Evolutionary conservation across 1,284 basidiomycete species (phyloP).

Genomic region (Ganoderma sinense): DNA sequence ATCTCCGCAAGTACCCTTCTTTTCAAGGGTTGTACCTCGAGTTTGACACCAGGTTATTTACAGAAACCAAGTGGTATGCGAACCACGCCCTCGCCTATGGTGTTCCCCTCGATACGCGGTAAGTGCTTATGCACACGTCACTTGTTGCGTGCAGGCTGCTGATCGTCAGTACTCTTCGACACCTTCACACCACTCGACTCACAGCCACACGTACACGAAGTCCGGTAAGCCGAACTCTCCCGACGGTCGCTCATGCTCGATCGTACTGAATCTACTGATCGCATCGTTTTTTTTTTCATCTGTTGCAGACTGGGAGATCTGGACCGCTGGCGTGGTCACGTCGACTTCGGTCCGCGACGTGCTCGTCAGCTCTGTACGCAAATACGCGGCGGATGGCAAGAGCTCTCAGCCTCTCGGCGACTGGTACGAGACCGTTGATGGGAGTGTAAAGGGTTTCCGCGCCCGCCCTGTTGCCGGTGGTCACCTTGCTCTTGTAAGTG

Average conservation of each 20-base stretch:
- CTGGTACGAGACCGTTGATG: slow-evolving; percentile 64
- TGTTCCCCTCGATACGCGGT: slow-evolving; percentile 68
- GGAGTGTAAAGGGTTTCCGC: slow-evolving; percentile 49
- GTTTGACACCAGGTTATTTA: neutral
- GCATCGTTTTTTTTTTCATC: neutral
- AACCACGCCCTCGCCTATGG: slow-evolving; percentile 61
- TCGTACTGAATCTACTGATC: neutral
- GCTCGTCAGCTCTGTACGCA: slow-evolving; percentile 61
- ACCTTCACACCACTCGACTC: neutral
- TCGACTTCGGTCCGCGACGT: slow-evolving; percentile 51
- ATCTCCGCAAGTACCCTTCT: slow-evolving; percentile 55
- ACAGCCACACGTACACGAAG: slow-evolving; percentile 18
- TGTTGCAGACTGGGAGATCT: slow-evolving; percentile 57
- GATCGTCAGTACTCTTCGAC: neutral
- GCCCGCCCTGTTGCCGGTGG: slow-evolving; percentile 69
- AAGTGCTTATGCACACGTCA: slow-evolving; percentile 9
- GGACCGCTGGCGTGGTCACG: slow-evolving; percentile 63
- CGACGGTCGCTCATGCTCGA: neutral
- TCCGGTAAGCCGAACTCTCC: slow-evolving; percentile 8
- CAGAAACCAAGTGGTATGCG: slow-evolving; percentile 71
- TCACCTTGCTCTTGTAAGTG: slow-evolving; percentile 52
- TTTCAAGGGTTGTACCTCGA: neutral
- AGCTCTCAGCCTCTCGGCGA: slow-evolving; percentile 63
- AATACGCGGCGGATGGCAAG: slow-evolving; percentile 58
- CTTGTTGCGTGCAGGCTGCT: neutral